Evolutionary conservation across 805 yeast genomes (phyloP), one percentile per base, ranked within the genome.

Genomic region (Yamadazyma kitorensis): DNA sequence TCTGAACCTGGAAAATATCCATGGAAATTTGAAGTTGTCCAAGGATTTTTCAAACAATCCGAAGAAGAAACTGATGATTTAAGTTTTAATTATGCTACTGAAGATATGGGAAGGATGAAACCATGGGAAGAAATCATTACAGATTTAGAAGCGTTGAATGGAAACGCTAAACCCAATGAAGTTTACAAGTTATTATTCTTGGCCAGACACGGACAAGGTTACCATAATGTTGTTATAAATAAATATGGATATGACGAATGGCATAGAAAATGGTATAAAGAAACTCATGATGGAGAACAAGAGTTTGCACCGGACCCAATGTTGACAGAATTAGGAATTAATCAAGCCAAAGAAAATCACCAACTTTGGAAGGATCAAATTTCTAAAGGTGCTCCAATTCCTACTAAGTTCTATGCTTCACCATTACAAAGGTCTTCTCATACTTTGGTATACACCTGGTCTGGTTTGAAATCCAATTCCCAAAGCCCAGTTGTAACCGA

Each of bases 191-290:
- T 78, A 29, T 38, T 78, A 3, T 68, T 75, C 30, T 62, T 75
- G 34, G 80, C 82, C 8, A 66, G 87, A 50, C 87, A 81, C 46
- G 87, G 86, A 5, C 84, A 80, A 52, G 87, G 86, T 0, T 73
- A 57, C 49, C 88, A 81, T 43, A 81, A 81, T 45, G 61, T 64
- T 28, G 70, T 75, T 3, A 75, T 78, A 11, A 59, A 57, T 15
- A 67, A 72, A 39, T 78, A 77, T 45, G 86, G 86, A 8, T 36
- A 63, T 13, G 65, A 67, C 2, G 73, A 56, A n/a, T 81, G 86
- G 88, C 57, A 75, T 45, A 45, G 49, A 0, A 68, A 78, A 38
- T 79, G 80, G 79, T 65, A 77, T 5, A 56, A 57, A 11, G 39
- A 68, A 27, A 58, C 64, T 4, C 79, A 80, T 2, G 80, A 77